These are phyloP conservation scores for Collybiopsis confluens DNA, from an alignment of 768 basidiomycete genomes.

Conservation along the genomic window DNA sequence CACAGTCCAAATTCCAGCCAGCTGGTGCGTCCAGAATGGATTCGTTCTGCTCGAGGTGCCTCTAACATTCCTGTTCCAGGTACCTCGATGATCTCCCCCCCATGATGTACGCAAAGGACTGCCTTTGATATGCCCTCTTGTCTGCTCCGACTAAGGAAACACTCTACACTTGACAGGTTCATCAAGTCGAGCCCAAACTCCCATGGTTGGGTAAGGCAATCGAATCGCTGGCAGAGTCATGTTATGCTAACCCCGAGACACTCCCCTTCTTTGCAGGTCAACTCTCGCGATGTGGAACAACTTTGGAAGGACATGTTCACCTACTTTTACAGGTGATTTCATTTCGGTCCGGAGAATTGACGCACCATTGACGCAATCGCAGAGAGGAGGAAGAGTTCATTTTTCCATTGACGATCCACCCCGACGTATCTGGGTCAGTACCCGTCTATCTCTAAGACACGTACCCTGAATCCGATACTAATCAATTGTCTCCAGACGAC, in stretches of 20 bases:
- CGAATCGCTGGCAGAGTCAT: not conserved
- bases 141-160: not conserved
- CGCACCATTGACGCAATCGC: slow-evolving; percentile 2
- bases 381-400: slow-evolving; percentile 63
- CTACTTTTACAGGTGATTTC: slow-evolving; percentile 53
- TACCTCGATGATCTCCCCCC: slow-evolving; percentile 73
- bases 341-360: not conserved
- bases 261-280: slow-evolving; percentile 57
- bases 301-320: slow-evolving; percentile 75
- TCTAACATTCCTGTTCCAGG: slow-evolving; percentile 19
- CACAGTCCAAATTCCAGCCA: slow-evolving; percentile 54
- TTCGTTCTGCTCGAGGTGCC: not conserved
- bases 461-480: slow-evolving; percentile 5
- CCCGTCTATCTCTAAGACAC: not conserved
- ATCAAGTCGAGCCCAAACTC: slow-evolving; percentile 64
- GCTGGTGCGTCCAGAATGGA: slow-evolving; percentile 46
- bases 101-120: slow-evolving; percentile 47
- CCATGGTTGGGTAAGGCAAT: slow-evolving; percentile 58
- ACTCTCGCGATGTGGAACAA: slow-evolving; percentile 59
- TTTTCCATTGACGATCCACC: slow-evolving; percentile 75
- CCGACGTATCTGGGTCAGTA: slow-evolving; percentile 66
- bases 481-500: slow-evolving; percentile 46
- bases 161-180: slow-evolving; percentile 42
- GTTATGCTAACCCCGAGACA: not conserved
- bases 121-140: not conserved